Base-by-base conservation (phyloP, 1,139 yeast species). In the Scheffersomyces insectosa region DNA sequence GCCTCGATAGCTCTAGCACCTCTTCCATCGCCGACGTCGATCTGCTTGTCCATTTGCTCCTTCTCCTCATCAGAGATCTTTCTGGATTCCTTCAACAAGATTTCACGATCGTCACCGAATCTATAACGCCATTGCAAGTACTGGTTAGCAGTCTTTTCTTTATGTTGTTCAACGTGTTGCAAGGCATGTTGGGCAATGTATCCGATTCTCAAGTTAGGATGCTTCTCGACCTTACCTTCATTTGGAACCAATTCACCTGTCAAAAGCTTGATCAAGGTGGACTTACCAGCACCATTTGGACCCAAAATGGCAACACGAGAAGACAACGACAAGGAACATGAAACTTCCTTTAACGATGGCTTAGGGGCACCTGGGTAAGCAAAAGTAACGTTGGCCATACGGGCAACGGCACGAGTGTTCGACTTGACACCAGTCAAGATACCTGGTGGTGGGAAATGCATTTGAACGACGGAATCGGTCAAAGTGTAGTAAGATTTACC, bases 371-470 rank as follows among this genome's bases (percentile, higher is more conserved):
- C 96, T 23, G 98, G 97, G 63, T 93, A 93, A 30, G 89, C 64
- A 68, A 89, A 93, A 1, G 95, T 84, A 33, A 91, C 97, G 64
- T 88, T 77, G 29, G 83, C 61, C 85, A 93, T 80, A 61, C 96
- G 82, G 5, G 97, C 98, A 60, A 93, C 96, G 43, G 99, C 88
- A 68, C 97, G 83, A 10, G 98, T 91, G 63, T 80, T 88, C 38
- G 97, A 89, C 68, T 91, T 88, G 44, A 93, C 98, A 68, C 99
- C 99, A 13, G 97, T 85, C 56, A 93, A 77, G 54, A 91, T 87
- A 59, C 99, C 99, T 45, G 98, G 97, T 12, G 97, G 95, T 52
- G 99, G 99, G 87, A 93, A 93, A 14, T 91, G 90, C 97, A 93
- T 93, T 70, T 91, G 88, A 49, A 93, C 95, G 56, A 86, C 87